Conservation (phyloP, 257 asterid genomes). For the Leonotis leonurus region DNA sequence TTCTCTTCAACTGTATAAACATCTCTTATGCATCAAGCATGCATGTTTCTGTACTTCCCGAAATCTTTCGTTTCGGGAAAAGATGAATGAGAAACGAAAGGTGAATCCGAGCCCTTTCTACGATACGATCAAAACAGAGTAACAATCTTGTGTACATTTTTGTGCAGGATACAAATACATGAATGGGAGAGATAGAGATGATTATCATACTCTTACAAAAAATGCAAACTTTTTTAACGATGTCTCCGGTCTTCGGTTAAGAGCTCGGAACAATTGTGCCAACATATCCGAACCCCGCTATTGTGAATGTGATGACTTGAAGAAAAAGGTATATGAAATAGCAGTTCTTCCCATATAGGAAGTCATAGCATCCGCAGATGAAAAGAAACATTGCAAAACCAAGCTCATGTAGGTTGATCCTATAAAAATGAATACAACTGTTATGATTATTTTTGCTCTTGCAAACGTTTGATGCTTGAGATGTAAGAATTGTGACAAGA, state of each 20-base stretch:
- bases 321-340: conserved; percentile 55
- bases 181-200: conserved; percentile 5
- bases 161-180: conserved; percentile 31
- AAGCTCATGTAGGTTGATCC: conserved; percentile 46
- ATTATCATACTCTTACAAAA: not conserved
- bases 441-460: not conserved
- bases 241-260: conserved; percentile 1
- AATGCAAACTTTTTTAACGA: not conserved
- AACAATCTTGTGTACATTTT: conserved; percentile 39
- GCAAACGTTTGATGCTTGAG: not conserved
- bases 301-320: conserved; percentile 46
- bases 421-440: not conserved
- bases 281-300: conserved; percentile 54
- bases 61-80: conserved; percentile 16
- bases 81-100: conserved; percentile 16
- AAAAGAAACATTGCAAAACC: conserved; percentile 48
- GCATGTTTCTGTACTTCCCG: conserved; percentile 18
- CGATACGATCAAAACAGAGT: conserved; percentile 23
- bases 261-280: conserved; percentile 44
- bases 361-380: conserved; percentile 54
- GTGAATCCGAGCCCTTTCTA: conserved; percentile 13
- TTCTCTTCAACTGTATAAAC: conserved; percentile 24
- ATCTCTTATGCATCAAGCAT: conserved; percentile 14
- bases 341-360: conserved; percentile 44
- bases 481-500: not conserved